phyloP scores from a whole-genome alignment of 495 filamentous ascomycete species.

The Pseudoneurospora amorphoporcata region DNA sequence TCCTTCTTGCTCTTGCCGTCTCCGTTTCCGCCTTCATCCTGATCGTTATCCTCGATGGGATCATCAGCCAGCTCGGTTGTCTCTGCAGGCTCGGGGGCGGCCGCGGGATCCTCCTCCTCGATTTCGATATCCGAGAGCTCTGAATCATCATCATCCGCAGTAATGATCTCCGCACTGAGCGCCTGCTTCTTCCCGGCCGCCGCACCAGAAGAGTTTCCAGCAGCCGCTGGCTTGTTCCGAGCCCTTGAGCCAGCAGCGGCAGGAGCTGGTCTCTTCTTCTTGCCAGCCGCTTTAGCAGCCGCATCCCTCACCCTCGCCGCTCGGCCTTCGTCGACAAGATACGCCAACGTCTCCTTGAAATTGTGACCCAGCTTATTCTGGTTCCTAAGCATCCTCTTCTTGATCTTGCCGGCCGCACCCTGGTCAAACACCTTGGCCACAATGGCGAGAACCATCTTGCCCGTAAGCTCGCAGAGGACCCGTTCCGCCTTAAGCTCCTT shows the following conservation, averaged over 20 bases:
- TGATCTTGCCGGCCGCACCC: slow-evolving; percentile 45
- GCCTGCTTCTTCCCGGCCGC: slow-evolving; percentile 21
- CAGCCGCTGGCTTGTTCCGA: background rate
- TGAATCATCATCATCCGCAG: slow-evolving; percentile 40
- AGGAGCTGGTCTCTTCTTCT: slow-evolving; percentile 29
- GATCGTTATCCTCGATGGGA: slow-evolving; percentile 28
- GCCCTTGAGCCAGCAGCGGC: slow-evolving; percentile 18
- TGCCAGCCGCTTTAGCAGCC: slow-evolving; percentile 1
- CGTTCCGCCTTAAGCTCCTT: slow-evolving; percentile 66
- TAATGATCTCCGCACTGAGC: slow-evolving; percentile 36
- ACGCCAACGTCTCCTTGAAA: slow-evolving; percentile 65
- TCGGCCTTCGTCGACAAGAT: slow-evolving; percentile 53
- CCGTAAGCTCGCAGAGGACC: slow-evolving; percentile 71
- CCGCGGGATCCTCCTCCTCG: slow-evolving; percentile 39
- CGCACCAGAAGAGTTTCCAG: background rate
- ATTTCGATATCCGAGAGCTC: slow-evolving; percentile 41
- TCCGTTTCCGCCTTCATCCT: slow-evolving; percentile 38
- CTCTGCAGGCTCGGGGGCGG: slow-evolving; percentile 9
- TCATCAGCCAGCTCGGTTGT: slow-evolving; percentile 31
- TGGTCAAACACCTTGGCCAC: slow-evolving; percentile 62
- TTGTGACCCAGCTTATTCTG: slow-evolving; percentile 57
- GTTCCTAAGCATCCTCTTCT: slow-evolving; percentile 56
- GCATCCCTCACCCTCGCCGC: slow-evolving; percentile 11
- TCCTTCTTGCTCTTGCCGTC: slow-evolving; percentile 1
- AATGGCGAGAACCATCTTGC: slow-evolving; percentile 70